Evolutionary conservation across 805 yeast species (phyloP).

Genomic region (Kodamaea lidongshanica): DNA sequence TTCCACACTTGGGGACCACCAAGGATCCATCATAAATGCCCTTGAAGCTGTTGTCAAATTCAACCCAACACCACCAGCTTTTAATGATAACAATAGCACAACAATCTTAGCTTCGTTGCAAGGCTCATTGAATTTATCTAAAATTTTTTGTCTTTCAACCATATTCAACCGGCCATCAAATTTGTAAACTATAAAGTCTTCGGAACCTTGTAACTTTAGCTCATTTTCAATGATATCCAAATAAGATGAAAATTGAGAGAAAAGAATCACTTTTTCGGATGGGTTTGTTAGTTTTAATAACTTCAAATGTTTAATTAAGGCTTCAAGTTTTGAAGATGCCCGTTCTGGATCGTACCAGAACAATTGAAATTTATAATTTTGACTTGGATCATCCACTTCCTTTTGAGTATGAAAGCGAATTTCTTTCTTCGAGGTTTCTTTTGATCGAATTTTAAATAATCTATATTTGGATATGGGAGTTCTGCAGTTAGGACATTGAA

Average conservation of each 20-base stretch:
- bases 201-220: slow-evolving; percentile 32
- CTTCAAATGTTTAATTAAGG: slow-evolving; percentile 55
- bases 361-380: slow-evolving; percentile 25
- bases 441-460: slow-evolving; percentile 38
- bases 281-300: slow-evolving; percentile 49
- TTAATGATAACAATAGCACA: slow-evolving; percentile 65
- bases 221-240: slow-evolving; percentile 69
- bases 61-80: slow-evolving; percentile 93
- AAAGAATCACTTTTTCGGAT: slow-evolving; percentile 74
- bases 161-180: slow-evolving; percentile 78
- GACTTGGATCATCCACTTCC: slow-evolving; percentile 16
- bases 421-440: slow-evolving; percentile 19
- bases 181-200: slow-evolving; percentile 52
- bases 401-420: slow-evolving; percentile 25
- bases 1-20: slow-evolving; percentile 94
- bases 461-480: slow-evolving; percentile 43
- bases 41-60: slow-evolving; percentile 78
- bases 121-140: slow-evolving; percentile 46
- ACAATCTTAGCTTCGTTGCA: slow-evolving; percentile 28
- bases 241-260: slow-evolving; percentile 84
- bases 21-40: slow-evolving; percentile 91
- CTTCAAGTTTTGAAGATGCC: slow-evolving; percentile 68
- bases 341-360: slow-evolving; percentile 44
- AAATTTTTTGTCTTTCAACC: slow-evolving; percentile 55
- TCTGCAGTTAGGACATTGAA: slow-evolving; percentile 75